phyloP scores from a whole-genome alignment of 2,329 filamentous ascomycete genomes.

The Diaporthe humulicola region DNA sequence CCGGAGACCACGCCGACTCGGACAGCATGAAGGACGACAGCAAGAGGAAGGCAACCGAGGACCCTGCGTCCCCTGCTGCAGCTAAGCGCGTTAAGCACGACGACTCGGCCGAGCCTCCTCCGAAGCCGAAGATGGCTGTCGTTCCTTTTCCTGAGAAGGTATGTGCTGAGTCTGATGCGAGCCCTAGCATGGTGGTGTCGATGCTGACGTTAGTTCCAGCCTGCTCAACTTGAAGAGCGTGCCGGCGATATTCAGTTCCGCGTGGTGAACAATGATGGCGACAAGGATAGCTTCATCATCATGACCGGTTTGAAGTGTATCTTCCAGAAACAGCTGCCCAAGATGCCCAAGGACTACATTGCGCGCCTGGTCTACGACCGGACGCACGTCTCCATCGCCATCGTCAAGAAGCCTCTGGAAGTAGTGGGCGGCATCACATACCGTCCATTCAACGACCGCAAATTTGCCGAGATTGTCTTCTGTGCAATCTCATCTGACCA shows the following conservation, averaged over 20 bases:
- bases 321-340: conserved; percentile 97
- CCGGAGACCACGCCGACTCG: not conserved
- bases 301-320: conserved; percentile 97
- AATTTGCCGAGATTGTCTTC: conserved; percentile 98
- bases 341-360: conserved; percentile 99
- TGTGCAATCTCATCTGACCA: conserved; percentile 98
- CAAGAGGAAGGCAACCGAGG: conserved; percentile 82
- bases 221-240: conserved; percentile 92
- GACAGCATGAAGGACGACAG: conserved; percentile 56
- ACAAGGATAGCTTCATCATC: conserved; percentile 90
- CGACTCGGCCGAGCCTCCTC: conserved; percentile 60
- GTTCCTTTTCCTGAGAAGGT: conserved; percentile 94
- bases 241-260: conserved; percentile 96
- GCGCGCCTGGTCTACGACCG: conserved; percentile 97
- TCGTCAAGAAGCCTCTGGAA: conserved; percentile 95
- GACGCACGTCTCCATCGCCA: conserved; percentile 95
- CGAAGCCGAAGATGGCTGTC: conserved; percentile 68
- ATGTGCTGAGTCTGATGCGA: conserved; percentile 41
- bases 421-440: conserved; percentile 98
- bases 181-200: not conserved
- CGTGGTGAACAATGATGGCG: conserved; percentile 96
- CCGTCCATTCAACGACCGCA: conserved; percentile 89
- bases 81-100: conserved; percentile 75
- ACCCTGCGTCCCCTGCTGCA: conserved; percentile 71
- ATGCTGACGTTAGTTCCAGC: conserved; percentile 60